These are phyloP conservation scores for Auriscalpium orientale DNA, from an alignment of 768 basidiomycete genomes.

Conservation along the genomic window DNA sequence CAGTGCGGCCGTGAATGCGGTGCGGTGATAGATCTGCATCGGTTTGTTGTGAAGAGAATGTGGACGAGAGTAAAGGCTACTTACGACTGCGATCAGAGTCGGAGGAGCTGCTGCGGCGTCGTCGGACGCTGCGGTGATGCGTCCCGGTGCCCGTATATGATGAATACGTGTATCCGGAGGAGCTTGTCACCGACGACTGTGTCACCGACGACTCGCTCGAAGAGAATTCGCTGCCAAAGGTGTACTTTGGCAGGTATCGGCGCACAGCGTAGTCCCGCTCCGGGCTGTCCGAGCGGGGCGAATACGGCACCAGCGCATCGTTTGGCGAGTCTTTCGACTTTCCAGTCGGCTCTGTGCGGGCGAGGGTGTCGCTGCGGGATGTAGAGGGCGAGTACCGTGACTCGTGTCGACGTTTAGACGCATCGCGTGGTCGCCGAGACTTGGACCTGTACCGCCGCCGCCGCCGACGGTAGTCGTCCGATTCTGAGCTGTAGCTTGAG, in stretches of 20 bases:
- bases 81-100: neutral
- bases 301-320: neutral
- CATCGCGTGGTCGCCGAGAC: neutral
- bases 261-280: constrained; percentile 4
- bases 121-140: no score
- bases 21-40: constrained; percentile 7
- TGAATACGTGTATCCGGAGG: constrained; percentile 2
- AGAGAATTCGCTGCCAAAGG: constrained; percentile 5
- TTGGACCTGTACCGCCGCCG: neutral
- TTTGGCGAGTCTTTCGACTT: no score
- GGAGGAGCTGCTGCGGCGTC: constrained; percentile 4
- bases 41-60: no score
- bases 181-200: constrained; percentile 2
- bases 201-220: constrained; percentile 7
- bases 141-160: neutral
- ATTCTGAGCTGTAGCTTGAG: constrained; percentile 13
- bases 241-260: constrained; percentile 5
- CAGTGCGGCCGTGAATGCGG: constrained; percentile 14
- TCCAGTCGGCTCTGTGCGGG: no score
- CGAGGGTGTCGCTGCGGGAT: no score
- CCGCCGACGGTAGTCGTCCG: constrained; percentile 4
- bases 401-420: no score
- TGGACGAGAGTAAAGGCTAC: neutral
- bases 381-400: no score
- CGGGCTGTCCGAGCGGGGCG: constrained; percentile 4